Percentiles rank a stretch among this genome's conserved stretches.
These are phyloP conservation scores for Citeromyces siamensis DNA, from an alignment of 1,139 yeast genomes.

Conservation along the genomic window DNA sequence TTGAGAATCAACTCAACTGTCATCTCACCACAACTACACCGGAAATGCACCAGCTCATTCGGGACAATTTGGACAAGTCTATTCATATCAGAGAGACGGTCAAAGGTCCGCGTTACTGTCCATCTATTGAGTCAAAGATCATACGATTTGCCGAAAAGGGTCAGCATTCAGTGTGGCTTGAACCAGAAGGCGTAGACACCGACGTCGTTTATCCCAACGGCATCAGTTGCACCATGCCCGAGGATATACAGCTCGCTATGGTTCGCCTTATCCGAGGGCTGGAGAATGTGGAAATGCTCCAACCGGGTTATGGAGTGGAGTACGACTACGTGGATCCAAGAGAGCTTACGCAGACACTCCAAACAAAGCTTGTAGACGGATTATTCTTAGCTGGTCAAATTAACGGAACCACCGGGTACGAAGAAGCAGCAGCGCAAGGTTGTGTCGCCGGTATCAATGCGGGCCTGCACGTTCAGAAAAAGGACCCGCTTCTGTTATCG, in stretches of 20 bases:
- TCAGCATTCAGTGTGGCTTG: constrained; percentile 83
- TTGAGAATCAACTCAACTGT: constrained; percentile 55
- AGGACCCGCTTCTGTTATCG: constrained; percentile 39
- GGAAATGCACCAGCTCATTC: constrained; percentile 57
- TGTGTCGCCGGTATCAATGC: constrained; percentile 94
- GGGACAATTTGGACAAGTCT: constrained; percentile 64
- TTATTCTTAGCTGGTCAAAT: constrained; percentile 92
- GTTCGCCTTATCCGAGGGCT: constrained; percentile 78
- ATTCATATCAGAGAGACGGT: constrained; percentile 91
- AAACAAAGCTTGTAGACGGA: constrained; percentile 72
- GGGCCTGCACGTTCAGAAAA: constrained; percentile 33
- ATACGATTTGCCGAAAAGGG: constrained; percentile 68
- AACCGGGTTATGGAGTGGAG: constrained; percentile 98
- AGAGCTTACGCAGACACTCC: constrained; percentile 65
- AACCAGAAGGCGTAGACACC: constrained; percentile 88
- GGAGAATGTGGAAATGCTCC: constrained; percentile 75
- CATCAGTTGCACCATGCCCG: constrained; percentile 93
- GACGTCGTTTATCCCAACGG: constrained; percentile 93
- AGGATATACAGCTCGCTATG: constrained; percentile 71
- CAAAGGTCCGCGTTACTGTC: constrained; percentile 96
- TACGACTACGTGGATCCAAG: constrained; percentile 95
- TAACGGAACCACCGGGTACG: constrained; percentile 98
- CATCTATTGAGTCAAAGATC: constrained; percentile 87
- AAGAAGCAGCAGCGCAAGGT: constrained; percentile 98
- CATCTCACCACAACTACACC: constrained; percentile 73